Percentiles rank a stretch among this genome's conserved stretches.
These are phyloP conservation scores for Fragaria iinumae DNA, from an alignment of 306 rosid species.

Conservation along the genomic window DNA sequence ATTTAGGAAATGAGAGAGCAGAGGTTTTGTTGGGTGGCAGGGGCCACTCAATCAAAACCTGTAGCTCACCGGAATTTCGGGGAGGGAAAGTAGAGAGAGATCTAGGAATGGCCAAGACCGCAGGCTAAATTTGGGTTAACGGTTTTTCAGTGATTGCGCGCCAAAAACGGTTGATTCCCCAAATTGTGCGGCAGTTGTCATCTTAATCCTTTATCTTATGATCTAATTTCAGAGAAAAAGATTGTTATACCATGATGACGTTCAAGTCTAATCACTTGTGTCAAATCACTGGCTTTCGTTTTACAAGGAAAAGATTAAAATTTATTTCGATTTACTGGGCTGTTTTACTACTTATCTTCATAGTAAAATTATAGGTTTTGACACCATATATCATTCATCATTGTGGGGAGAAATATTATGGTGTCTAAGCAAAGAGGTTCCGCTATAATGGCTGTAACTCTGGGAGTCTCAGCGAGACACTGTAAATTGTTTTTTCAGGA, in stretches of 20 bases:
- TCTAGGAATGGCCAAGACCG: constrained; percentile 29
- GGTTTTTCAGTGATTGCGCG: constrained; percentile 48
- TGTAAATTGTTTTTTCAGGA: not conserved
- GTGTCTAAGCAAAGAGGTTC: no score
- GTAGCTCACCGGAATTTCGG: constrained; percentile 25
- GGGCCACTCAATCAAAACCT: constrained; percentile 51
- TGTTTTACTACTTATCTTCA: no score
- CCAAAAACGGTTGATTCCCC: constrained; percentile 40
- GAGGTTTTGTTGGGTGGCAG: constrained; percentile 34
- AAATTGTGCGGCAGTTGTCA: constrained; percentile 19
- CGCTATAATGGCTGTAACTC: no score
- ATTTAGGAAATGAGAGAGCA: constrained; percentile 13
- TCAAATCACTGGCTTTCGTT: no score
- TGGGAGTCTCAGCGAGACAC: not conserved
- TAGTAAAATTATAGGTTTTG: not conserved
- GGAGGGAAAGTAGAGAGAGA: constrained; percentile 21
- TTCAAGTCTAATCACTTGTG: not conserved
- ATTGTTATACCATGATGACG: not conserved
- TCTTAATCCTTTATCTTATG: not conserved
- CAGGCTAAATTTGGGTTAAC: constrained; percentile 35
- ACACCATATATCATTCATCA: not conserved
- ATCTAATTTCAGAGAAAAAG: not conserved
- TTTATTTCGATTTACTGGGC: no score
- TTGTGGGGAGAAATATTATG: no score
- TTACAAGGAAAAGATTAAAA: no score